Evolutionary conservation across 495 filamentous ascomycete species (phyloP).

Genomic region (Evernia prunastri): DNA sequence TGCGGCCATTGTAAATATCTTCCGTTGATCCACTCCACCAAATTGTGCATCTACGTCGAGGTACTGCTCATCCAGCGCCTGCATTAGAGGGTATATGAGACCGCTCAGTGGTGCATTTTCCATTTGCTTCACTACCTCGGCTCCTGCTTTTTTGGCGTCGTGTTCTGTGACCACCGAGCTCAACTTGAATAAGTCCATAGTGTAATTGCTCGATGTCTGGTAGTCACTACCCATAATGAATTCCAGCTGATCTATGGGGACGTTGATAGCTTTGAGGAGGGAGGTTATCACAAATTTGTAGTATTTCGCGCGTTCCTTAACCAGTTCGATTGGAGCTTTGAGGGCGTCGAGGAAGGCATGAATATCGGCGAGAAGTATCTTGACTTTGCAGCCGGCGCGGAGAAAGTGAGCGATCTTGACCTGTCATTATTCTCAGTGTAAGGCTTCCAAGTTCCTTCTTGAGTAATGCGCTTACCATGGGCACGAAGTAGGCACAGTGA

Average conservation of each 20-base stretch:
- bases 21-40: conserved; percentile 72
- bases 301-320: conserved; percentile 67
- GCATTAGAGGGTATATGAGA: conserved; percentile 82
- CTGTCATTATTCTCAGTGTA: not conserved
- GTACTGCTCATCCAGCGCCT: conserved; percentile 88
- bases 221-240: conserved; percentile 84
- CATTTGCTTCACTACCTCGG: conserved; percentile 89
- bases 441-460: not conserved
- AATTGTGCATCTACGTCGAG: conserved; percentile 77
- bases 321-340: conserved; percentile 66
- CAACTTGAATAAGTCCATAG: conserved; percentile 68
- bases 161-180: conserved; percentile 52
- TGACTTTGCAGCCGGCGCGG: conserved; percentile 73
- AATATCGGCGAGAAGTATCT: conserved; percentile 71
- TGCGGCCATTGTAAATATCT: conserved; percentile 77
- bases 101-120: conserved; percentile 67
- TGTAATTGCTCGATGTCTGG: conserved; percentile 59
- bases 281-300: conserved; percentile 61
- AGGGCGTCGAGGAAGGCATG: conserved; percentile 46
- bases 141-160: conserved; percentile 79
- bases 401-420: conserved; percentile 83
- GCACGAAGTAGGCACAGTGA: conserved; percentile 79
- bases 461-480: conserved; percentile 45
- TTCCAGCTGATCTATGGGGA: conserved; percentile 67
- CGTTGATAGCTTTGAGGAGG: conserved; percentile 62